Conservation (phyloP, 139 green algal species). For the Chlorella sp. region DNA sequence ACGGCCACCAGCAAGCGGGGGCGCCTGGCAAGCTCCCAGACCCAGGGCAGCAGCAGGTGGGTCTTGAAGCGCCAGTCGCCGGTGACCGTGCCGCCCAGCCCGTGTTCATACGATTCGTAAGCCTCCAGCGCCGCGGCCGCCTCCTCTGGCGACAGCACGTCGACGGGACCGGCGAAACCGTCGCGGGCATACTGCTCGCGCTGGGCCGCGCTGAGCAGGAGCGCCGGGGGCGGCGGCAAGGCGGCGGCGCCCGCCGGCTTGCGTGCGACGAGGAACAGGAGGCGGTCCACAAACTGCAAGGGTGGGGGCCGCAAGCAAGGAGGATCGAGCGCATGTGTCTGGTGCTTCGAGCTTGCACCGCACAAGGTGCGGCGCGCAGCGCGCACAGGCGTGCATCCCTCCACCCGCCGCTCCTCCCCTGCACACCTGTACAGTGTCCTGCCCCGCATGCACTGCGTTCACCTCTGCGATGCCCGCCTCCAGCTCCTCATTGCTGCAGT, state of each 20-base stretch:
- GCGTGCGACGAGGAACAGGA: slow-evolving; percentile 21
- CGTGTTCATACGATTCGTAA: background rate
- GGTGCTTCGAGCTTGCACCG: too few relatives aligned
- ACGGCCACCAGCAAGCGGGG: slow-evolving; percentile 11
- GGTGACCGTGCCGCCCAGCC: background rate
- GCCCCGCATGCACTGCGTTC: slow-evolving; percentile 5
- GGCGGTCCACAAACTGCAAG: slow-evolving; percentile 24
- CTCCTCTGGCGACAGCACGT: background rate
- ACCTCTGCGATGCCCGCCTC: slow-evolving; percentile 21
- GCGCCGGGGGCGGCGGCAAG: background rate
- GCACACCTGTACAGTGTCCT: too few relatives aligned
- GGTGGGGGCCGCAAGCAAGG: too few relatives aligned
- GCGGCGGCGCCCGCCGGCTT: background rate
- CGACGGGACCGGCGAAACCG: slow-evolving; percentile 5
- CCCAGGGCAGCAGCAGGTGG: slow-evolving; percentile 28
- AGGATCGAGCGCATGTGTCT: too few relatives aligned
- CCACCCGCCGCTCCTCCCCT: too few relatives aligned
- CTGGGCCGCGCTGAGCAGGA: slow-evolving; percentile 2
- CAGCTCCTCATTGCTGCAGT: slow-evolving; percentile 21
- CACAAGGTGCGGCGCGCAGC: too few relatives aligned
- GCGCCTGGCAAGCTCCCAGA: slow-evolving; percentile 17
- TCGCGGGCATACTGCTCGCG: background rate
- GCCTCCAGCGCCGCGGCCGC: background rate
- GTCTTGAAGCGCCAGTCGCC: slow-evolving; percentile 28
- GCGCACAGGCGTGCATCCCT: too few relatives aligned